A percentile compares a stretch with the other conserved stretches of the same genome.
Conservation (phyloP, 805 yeast genomes). For the Zygosaccharomyces siamensis region DNA sequence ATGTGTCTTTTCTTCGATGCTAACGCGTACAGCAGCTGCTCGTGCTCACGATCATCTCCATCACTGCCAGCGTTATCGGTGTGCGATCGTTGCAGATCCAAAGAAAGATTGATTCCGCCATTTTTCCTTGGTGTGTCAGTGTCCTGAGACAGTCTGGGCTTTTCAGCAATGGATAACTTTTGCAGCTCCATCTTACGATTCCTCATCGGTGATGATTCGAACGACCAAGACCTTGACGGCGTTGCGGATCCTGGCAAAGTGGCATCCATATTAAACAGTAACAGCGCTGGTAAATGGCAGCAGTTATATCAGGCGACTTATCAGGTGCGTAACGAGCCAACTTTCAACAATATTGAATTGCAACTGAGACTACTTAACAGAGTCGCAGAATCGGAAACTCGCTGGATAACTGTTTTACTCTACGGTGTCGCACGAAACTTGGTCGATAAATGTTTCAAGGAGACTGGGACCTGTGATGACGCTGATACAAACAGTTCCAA, state of each 20-base stretch:
- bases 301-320: slow-evolving; percentile 17
- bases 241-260: not conserved
- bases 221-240: slow-evolving; percentile 5
- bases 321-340: not conserved
- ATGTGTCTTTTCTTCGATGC: slow-evolving; percentile 54
- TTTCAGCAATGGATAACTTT: slow-evolving; percentile 2
- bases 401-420: slow-evolving; percentile 42
- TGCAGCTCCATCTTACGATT: slow-evolving; percentile 16
- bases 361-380: slow-evolving; percentile 46
- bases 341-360: slow-evolving; percentile 27
- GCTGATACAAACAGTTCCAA: slow-evolving; percentile 20
- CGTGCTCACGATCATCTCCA: slow-evolving; percentile 1
- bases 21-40: slow-evolving; percentile 34
- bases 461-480: not conserved
- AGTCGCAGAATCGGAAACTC: slow-evolving; percentile 48
- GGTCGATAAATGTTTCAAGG: not conserved
- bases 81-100: not conserved
- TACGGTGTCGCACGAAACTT: slow-evolving; percentile 22
- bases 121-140: not conserved
- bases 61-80: not conserved
- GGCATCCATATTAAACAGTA: slow-evolving; percentile 4
- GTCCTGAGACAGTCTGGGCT: slow-evolving; percentile 10
- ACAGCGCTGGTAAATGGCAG: slow-evolving; percentile 11
- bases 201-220: slow-evolving; percentile 14
- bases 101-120: not conserved